These are phyloP conservation scores for Naganishia antarctica DNA, from an alignment of 768 basidiomycete genomes.

Conservation along the genomic window DNA sequence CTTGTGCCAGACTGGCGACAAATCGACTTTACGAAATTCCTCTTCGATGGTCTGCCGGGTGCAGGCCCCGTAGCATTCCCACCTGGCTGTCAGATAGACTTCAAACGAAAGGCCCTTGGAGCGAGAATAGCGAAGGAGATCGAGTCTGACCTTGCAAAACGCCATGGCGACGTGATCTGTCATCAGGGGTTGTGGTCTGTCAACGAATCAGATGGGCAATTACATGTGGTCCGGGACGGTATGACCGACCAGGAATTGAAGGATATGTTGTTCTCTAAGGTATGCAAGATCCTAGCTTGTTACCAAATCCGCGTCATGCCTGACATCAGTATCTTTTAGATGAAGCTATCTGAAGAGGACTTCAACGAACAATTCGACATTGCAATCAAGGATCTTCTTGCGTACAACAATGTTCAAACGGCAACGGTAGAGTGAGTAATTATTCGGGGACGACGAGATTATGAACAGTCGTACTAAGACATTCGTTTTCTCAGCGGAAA, in stretches of 20 bases:
- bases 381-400: slow-evolving; percentile 20
- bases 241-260: slow-evolving; percentile 23
- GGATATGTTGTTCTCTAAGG: slow-evolving; percentile 11
- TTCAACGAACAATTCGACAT: slow-evolving; percentile 14
- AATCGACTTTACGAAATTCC: slow-evolving; percentile 3
- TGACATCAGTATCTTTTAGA: not conserved
- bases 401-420: slow-evolving; percentile 19
- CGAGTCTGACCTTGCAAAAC: slow-evolving; percentile 38
- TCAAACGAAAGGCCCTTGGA: slow-evolving; percentile 47
- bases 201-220: slow-evolving; percentile 19
- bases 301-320: too few relatives aligned
- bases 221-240: slow-evolving; percentile 24
- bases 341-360: slow-evolving; percentile 16
- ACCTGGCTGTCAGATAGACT: slow-evolving; percentile 50
- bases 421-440: slow-evolving; percentile 26
- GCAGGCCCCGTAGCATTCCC: slow-evolving; percentile 45
- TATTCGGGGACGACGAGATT: not conserved
- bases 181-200: slow-evolving; percentile 36
- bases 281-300: not conserved
- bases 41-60: slow-evolving; percentile 40
- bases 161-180: slow-evolving; percentile 47
- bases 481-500: slow-evolving; percentile 17
- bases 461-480: not conserved
- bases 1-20: slow-evolving; percentile 31
- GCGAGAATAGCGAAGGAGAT: slow-evolving; percentile 43